Percentiles rank a stretch among this genome's conserved stretches.
Conservation (phyloP, 2,329 filamentous ascomycete genomes). For the Nothopassalora personata region DNA sequence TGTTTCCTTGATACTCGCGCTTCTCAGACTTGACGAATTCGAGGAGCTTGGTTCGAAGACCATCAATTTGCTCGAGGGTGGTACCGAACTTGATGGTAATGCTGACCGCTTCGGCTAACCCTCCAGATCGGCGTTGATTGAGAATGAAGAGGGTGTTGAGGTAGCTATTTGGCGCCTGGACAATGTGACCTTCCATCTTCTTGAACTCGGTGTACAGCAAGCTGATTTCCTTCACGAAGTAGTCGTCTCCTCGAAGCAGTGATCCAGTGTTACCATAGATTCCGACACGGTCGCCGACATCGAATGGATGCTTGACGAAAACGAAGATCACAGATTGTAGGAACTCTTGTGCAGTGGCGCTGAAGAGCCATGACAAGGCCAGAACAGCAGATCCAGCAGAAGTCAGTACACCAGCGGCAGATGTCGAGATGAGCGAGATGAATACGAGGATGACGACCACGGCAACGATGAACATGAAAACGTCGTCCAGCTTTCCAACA, state of each 20-base stretch:
- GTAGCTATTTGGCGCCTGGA: slow-evolving; percentile 91
- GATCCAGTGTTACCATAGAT: slow-evolving; percentile 86
- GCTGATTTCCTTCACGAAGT: slow-evolving; percentile 92
- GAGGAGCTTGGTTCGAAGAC: slow-evolving; percentile 70
- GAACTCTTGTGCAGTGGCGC: slow-evolving; percentile 89
- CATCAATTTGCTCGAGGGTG: slow-evolving; percentile 73
- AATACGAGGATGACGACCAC: slow-evolving; percentile 81
- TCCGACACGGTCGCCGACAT: slow-evolving; percentile 87
- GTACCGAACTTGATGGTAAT: slow-evolving; percentile 87
- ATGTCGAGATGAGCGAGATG: slow-evolving; percentile 81
- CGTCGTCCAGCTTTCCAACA: slow-evolving; percentile 79
- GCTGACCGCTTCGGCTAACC: slow-evolving; percentile 77
- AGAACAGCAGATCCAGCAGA: slow-evolving; percentile 84
- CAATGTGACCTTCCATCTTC: slow-evolving; percentile 95
- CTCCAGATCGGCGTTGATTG: slow-evolving; percentile 86
- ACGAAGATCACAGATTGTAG: slow-evolving; percentile 91
- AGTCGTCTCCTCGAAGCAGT: slow-evolving; percentile 77
- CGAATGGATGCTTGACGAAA: slow-evolving; percentile 95
- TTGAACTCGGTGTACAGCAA: slow-evolving; percentile 95
- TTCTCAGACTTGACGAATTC: slow-evolving; percentile 82
- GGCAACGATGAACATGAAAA: slow-evolving; percentile 80
- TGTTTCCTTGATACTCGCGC: slow-evolving; percentile 80
- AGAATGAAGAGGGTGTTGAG: slow-evolving; percentile 86
- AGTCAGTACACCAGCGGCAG: slow-evolving; percentile 83
- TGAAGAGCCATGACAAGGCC: slow-evolving; percentile 86